Conservation (phyloP, 2,329 filamentous ascomycete species). For the Trichoderma semiorbis region DNA sequence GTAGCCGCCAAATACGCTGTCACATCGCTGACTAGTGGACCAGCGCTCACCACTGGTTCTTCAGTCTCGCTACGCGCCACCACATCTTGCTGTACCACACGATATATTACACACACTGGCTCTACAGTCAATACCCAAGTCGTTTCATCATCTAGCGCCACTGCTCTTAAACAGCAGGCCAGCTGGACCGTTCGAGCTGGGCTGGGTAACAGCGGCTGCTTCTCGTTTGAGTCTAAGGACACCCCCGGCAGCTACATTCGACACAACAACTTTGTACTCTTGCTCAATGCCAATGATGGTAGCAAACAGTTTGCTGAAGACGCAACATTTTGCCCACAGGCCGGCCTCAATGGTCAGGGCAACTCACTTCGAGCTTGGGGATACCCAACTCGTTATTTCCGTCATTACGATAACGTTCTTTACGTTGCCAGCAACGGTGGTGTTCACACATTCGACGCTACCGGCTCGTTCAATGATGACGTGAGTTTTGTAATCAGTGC, state of each 20-base stretch:
- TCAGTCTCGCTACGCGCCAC: background rate
- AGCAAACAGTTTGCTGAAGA: background rate
- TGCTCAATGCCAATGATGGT: background rate
- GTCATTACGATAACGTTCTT: background rate
- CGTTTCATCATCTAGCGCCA: background rate
- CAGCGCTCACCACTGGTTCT: background rate
- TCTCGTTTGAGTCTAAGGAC: conserved; percentile 1
- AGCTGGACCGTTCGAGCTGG: conserved; percentile 4
- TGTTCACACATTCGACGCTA: background rate
- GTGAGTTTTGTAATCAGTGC: background rate
- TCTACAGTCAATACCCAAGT: conserved; percentile 2
- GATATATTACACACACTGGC: background rate
- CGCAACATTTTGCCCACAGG: background rate
- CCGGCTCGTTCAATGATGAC: background rate
- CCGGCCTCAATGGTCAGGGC: background rate
- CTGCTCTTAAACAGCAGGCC: background rate
- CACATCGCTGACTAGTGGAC: background rate
- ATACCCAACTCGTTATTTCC: background rate
- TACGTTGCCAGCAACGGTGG: background rate
- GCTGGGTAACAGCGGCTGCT: background rate
- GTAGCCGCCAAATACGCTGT: background rate
- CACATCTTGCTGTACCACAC: background rate
- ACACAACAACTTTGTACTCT: background rate
- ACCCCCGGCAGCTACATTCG: background rate
- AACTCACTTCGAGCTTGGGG: conserved; percentile 1